Evolutionary conservation across 441 rosid species (phyloP).

Genomic region (Croton laevigatus): DNA sequence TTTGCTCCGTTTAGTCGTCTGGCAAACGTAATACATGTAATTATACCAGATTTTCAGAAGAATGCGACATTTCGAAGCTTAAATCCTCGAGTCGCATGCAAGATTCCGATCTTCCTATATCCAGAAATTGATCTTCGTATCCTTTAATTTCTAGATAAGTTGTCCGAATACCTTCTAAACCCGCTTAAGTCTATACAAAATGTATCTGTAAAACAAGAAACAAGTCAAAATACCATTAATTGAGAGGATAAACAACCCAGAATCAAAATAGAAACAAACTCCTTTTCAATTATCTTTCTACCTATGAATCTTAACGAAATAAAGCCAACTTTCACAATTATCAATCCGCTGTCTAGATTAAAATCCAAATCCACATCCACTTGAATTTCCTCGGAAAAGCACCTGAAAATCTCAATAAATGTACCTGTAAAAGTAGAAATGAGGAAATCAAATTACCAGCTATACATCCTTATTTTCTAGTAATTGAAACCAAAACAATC

Average conservation of each 20-base stretch:
- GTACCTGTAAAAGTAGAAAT: conserved; percentile 12
- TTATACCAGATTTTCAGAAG: conserved; percentile 23
- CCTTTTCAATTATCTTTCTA: conserved; percentile 1
- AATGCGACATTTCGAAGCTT: conserved; percentile 28
- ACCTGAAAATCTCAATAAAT: conserved; percentile 18
- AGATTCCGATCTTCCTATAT: conserved; percentile 25
- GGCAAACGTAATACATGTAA: conserved; percentile 8
- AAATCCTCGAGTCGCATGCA: conserved; percentile 18
- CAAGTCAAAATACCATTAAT: conserved; percentile 7
- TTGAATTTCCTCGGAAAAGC: conserved; percentile 6
- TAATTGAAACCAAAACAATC: background rate
- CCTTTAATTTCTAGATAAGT: background rate
- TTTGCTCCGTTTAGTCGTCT: conserved; percentile 17
- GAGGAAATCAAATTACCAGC: conserved; percentile 10
- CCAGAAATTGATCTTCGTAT: conserved; percentile 23
- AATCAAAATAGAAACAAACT: conserved; percentile 1
- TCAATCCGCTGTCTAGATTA: conserved; percentile 2
- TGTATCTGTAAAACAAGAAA: conserved; percentile 29
- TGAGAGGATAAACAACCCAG: conserved; percentile 16
- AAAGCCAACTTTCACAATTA: conserved; percentile 6
- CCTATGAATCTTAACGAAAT: conserved; percentile 11
- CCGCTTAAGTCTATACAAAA: conserved; percentile 18
- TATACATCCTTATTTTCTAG: background rate
- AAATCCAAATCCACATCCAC: conserved; percentile 4
- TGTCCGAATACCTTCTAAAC: conserved; percentile 14